Evolutionary conservation across 2,329 filamentous ascomycete genomes (phyloP).

Genomic region (Pezicula carpinea): DNA sequence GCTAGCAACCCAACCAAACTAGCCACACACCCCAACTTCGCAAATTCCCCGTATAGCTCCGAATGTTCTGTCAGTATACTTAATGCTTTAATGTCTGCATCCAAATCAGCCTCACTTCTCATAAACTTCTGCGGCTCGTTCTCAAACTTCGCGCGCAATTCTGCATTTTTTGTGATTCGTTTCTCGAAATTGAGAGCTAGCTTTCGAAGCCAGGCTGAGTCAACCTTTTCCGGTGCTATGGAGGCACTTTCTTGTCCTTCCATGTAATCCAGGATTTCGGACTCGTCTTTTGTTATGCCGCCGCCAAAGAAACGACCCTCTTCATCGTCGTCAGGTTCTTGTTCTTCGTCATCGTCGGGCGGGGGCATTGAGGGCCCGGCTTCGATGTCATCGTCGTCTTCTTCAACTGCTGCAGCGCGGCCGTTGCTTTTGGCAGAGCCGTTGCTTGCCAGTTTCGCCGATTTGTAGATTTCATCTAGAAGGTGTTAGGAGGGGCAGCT

Average conservation of each 20-base stretch:
- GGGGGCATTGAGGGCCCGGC: constrained; percentile 46
- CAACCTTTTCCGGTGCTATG: constrained; percentile 65
- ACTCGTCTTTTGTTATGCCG: constrained; percentile 77
- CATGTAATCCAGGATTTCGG: constrained; percentile 82
- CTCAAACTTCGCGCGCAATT: constrained; percentile 82
- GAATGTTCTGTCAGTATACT: constrained; percentile 85
- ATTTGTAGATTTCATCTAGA: constrained; percentile 60
- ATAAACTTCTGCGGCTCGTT: constrained; percentile 78
- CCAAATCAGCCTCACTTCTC: constrained; percentile 80
- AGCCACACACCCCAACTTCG: constrained; percentile 64
- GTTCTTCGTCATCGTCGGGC: constrained; percentile 49
- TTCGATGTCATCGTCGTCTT: constrained; percentile 38
- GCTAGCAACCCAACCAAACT: constrained; percentile 78
- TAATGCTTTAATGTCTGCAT: constrained; percentile 79
- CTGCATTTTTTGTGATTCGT: constrained; percentile 84
- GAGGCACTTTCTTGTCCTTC: constrained; percentile 55
- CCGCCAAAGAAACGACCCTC: constrained; percentile 95
- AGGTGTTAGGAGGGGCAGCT: constrained; percentile 4
- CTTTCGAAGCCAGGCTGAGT: constrained; percentile 76
- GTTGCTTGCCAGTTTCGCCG: constrained; percentile 46
- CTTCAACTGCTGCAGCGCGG: constrained; percentile 26
- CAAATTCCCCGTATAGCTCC: constrained; percentile 76
- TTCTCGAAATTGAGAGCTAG: constrained; percentile 82
- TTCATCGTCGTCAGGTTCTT: constrained; percentile 67
- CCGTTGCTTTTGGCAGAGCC: constrained; percentile 33